Percentiles rank a stretch among this genome's conserved stretches.
Conservation (phyloP, 1,139 yeast species). For the Candida sojae region DNA sequence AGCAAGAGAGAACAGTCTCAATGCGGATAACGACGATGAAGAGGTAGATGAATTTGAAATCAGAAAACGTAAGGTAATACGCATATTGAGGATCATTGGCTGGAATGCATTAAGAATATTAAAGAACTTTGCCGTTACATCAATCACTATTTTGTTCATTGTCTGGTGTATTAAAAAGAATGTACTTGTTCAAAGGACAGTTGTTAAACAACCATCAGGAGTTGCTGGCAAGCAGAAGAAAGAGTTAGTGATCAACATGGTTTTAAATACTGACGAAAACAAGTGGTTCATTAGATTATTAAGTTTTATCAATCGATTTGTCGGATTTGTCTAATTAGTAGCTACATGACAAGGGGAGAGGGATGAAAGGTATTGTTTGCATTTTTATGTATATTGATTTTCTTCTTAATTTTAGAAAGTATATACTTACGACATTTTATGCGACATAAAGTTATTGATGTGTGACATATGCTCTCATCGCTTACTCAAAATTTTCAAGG, state of each 20-base stretch:
- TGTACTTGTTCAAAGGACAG: slow-evolving; percentile 40
- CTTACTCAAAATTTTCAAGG: background rate
- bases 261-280: slow-evolving; percentile 45
- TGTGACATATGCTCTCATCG: slow-evolving; percentile 1
- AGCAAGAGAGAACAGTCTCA: slow-evolving; percentile 15
- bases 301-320: slow-evolving; percentile 40
- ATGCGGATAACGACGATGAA: slow-evolving; percentile 14
- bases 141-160: slow-evolving; percentile 40
- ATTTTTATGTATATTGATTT: background rate
- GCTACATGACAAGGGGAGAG: background rate
- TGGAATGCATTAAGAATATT: slow-evolving; percentile 27
- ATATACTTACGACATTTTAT: slow-evolving; percentile 1
- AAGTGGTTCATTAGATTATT: slow-evolving; percentile 49
- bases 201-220: slow-evolving; percentile 34
- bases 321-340: slow-evolving; percentile 42
- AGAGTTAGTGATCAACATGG: slow-evolving; percentile 48
- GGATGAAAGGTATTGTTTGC: background rate
- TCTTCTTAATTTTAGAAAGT: background rate
- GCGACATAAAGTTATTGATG: background rate
- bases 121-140: slow-evolving; percentile 40
- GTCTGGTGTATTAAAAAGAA: slow-evolving; percentile 48
- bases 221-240: slow-evolving; percentile 26
- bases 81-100: slow-evolving; percentile 31
- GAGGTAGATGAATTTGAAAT: slow-evolving; percentile 24
- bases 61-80: slow-evolving; percentile 25